These are phyloP conservation scores for Aspergillus cristatus DNA, from an alignment of 495 filamentous ascomycete species.

Conservation along the genomic window DNA sequence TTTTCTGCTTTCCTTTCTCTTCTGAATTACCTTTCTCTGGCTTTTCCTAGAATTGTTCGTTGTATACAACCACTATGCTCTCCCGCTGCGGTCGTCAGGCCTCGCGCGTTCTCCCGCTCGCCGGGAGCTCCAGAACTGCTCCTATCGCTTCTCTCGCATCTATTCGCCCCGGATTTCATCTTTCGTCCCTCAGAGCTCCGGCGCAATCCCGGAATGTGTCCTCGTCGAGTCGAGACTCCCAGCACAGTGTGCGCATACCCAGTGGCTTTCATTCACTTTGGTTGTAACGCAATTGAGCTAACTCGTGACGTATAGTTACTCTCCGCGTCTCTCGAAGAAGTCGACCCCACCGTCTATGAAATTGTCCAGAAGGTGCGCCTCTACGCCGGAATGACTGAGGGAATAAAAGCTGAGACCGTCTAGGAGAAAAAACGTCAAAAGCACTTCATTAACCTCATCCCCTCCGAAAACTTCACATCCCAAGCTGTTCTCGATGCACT, in stretches of 20 bases:
- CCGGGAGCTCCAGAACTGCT: conserved; percentile 17
- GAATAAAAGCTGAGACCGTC: conserved; percentile 8
- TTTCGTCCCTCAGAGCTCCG: conserved; percentile 9
- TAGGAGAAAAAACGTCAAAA: conserved; percentile 94
- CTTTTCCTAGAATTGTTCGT: not conserved
- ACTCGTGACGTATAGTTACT: conserved; percentile 56
- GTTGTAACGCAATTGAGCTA: too few relatives aligned
- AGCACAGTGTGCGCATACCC: conserved; percentile 29
- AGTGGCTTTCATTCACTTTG: not conserved
- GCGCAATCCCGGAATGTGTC: conserved; percentile 30
- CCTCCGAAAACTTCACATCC: conserved; percentile 98
- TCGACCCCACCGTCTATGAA: conserved; percentile 75
- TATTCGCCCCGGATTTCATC: conserved; percentile 8
- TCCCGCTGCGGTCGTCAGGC: conserved; percentile 35
- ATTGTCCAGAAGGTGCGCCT: conserved; percentile 78
- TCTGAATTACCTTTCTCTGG: not conserved
- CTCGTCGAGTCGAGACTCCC: conserved; percentile 30
- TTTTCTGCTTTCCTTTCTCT: conserved; percentile 1
- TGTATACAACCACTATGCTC: conserved; percentile 21
- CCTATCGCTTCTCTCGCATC: conserved; percentile 1
- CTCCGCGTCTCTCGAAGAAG: conserved; percentile 65
- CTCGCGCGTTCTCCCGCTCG: conserved; percentile 29
- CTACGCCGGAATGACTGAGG: not conserved
- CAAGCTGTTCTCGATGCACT: conserved; percentile 93
- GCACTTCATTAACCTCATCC: conserved; percentile 97